These are phyloP conservation scores for Liquidambar formosana DNA, from an alignment of 164 flowering plant species.

Conservation along the genomic window DNA sequence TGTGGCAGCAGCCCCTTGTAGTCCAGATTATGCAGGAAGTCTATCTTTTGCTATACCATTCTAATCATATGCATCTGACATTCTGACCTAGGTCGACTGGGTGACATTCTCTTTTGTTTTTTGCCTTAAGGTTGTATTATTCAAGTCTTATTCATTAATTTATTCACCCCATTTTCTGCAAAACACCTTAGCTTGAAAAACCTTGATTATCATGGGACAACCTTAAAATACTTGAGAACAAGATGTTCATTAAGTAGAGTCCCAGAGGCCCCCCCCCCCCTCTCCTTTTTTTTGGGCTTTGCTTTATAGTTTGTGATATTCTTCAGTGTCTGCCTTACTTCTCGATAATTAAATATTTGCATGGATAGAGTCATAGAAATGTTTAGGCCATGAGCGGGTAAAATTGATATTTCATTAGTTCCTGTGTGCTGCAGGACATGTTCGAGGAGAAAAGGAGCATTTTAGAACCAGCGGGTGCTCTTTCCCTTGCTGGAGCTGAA, in stretches of 20 bases:
- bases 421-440: constrained; percentile 68
- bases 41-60: background rate
- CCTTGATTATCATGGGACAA: background rate
- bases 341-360: background rate
- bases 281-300: background rate
- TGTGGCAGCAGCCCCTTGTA: background rate
- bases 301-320: background rate
- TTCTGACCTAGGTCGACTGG: background rate
- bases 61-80: background rate
- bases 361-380: background rate
- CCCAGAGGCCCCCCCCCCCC: background rate
- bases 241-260: background rate
- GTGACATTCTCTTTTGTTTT: background rate
- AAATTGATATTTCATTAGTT: background rate
- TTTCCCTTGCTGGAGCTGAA: constrained; percentile 97
- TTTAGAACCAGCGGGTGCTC: constrained; percentile 98
- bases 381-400: background rate
- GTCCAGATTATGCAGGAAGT: background rate
- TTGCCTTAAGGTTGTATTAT: too few relatives aligned
- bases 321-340: background rate
- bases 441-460: constrained; percentile 98
- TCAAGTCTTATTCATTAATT: background rate
- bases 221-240: background rate
- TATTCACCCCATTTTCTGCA: background rate
- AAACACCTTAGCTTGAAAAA: background rate